Conservation (phyloP, 257 asterid species). For the Lithospermum erythrorhizon region DNA sequence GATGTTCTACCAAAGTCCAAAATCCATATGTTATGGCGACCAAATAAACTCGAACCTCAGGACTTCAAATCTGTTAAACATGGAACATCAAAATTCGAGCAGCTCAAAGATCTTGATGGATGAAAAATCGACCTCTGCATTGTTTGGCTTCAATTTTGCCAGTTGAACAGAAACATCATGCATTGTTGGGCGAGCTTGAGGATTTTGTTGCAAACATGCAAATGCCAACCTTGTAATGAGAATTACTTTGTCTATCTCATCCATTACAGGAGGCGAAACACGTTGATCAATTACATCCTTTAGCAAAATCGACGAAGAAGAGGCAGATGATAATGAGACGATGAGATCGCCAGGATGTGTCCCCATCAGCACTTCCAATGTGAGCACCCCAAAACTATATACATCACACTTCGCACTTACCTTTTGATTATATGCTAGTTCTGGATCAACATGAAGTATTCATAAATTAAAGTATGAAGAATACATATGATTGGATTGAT, state of each 20-base stretch:
- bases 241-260: slow-evolving; percentile 12
- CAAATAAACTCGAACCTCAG: too few relatives aligned
- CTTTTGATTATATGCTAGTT: slow-evolving; percentile 28
- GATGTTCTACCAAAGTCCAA: too few relatives aligned
- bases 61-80: too few relatives aligned
- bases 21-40: too few relatives aligned
- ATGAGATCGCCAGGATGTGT: slow-evolving; percentile 25
- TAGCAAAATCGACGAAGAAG: neutral
- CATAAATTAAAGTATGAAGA: neutral
- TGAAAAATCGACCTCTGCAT: too few relatives aligned
- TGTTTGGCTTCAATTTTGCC: too few relatives aligned
- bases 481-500: neutral
- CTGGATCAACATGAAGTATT: slow-evolving; percentile 3
- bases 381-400: slow-evolving; percentile 26
- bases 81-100: too few relatives aligned
- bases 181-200: slow-evolving; percentile 30
- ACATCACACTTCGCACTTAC: slow-evolving; percentile 28
- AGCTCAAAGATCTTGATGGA: too few relatives aligned
- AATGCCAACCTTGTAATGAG: slow-evolving; percentile 16
- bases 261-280: slow-evolving; percentile 5
- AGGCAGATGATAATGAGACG: neutral
- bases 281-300: slow-evolving; percentile 17
- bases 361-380: slow-evolving; percentile 26
- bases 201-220: slow-evolving; percentile 18
- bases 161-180: neutral